These are phyloP conservation scores for Aquilaria sinensis DNA, from an alignment of 345 rosid genomes.

Conservation along the genomic window DNA sequence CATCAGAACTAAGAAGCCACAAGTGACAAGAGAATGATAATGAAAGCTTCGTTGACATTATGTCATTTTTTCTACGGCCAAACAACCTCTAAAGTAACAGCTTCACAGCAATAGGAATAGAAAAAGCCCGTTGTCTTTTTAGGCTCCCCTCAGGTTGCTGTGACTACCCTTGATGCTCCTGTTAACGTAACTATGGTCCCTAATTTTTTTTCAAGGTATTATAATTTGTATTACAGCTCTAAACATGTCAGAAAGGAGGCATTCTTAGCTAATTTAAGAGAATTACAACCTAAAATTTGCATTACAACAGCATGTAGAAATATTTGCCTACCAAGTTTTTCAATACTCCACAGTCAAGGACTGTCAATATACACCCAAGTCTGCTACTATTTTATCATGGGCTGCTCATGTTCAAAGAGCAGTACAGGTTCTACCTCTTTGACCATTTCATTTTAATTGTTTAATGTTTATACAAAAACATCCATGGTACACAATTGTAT, in stretches of 20 bases:
- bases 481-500: slow-evolving; percentile 4
- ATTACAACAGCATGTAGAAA: slow-evolving; percentile 95
- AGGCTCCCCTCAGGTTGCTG: slow-evolving; percentile 91
- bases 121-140: slow-evolving; percentile 78
- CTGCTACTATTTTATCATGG: slow-evolving; percentile 82
- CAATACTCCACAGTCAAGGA: slow-evolving; percentile 71
- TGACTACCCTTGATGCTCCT: slow-evolving; percentile 75
- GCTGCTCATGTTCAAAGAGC: slow-evolving; percentile 98
- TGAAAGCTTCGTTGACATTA: slow-evolving; percentile 36
- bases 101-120: slow-evolving; percentile 31
- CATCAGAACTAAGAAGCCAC: not conserved
- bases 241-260: slow-evolving; percentile 29
- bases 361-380: slow-evolving; percentile 93
- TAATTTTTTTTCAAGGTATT: slow-evolving; percentile 61
- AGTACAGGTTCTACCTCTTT: slow-evolving; percentile 43
- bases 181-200: slow-evolving; percentile 59
- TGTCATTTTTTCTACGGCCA: slow-evolving; percentile 68
- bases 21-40: slow-evolving; percentile 4
- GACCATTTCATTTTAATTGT: slow-evolving; percentile 2
- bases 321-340: slow-evolving; percentile 78
- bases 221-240: not conserved
- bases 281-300: slow-evolving; percentile 85
- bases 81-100: slow-evolving; percentile 15
- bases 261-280: slow-evolving; percentile 57
- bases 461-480: slow-evolving; percentile 8